Percentiles rank a stretch among this genome's conserved stretches.
Evolutionary conservation across 345 rosid genomes (phyloP).

Genomic region (Aethionema arabicum): DNA sequence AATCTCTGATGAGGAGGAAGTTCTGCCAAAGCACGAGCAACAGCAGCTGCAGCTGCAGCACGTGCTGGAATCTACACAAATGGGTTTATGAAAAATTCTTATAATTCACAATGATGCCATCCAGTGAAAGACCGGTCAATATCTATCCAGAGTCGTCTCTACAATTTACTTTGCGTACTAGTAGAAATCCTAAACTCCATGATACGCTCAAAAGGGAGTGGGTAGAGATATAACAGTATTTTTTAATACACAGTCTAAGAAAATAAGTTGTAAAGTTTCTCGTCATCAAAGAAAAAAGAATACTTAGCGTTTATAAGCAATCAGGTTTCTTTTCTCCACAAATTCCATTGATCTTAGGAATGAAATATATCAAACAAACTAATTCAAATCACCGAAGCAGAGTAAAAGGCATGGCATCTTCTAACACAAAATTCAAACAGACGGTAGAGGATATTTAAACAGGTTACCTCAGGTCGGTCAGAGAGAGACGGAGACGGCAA

Average conservation of each 20-base stretch:
- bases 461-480: constrained; percentile 80
- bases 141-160: not conserved
- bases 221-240: no score
- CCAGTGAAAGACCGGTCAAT: not conserved
- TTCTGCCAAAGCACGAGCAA: constrained; percentile 89
- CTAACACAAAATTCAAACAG: not conserved
- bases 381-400: not conserved
- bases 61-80: constrained; percentile 83
- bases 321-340: not conserved
- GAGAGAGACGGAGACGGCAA: constrained; percentile 57
- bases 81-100: not conserved
- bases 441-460: not conserved
- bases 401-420: not conserved
- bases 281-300: no score
- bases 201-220: no score
- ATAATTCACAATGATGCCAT: not conserved
- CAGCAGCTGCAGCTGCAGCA: constrained; percentile 97
- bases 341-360: not conserved
- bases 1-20: constrained; percentile 77
- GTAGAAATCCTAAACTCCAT: not conserved
- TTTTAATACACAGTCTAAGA: no score
- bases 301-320: no score
- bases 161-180: not conserved
- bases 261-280: no score
- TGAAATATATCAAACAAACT: not conserved